phyloP scores from a whole-genome alignment of 257 asterid species.

The Solanum appendiculatum region DNA sequence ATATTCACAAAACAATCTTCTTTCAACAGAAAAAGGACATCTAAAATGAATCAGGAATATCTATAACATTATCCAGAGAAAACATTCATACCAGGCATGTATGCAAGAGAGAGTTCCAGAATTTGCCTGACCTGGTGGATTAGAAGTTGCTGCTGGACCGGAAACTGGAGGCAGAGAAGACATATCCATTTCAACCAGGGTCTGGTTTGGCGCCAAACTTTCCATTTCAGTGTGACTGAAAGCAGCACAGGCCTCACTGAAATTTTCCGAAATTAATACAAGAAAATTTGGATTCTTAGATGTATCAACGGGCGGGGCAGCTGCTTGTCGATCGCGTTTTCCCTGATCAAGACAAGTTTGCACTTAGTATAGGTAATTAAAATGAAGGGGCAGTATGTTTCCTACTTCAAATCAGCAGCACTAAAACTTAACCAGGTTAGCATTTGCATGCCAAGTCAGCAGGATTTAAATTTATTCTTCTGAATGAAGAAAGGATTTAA shows the following conservation, averaged over 20 bases:
- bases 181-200: constrained; percentile 64
- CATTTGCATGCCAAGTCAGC: not conserved
- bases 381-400: not conserved
- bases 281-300: constrained; percentile 76
- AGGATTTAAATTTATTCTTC: not conserved
- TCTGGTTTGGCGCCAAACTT: constrained; percentile 48
- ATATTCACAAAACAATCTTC: not conserved
- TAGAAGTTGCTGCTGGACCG: constrained; percentile 47
- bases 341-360: constrained; percentile 36
- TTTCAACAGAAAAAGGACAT: not conserved
- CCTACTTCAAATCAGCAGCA: not conserved
- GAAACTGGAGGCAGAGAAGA: constrained; percentile 50
- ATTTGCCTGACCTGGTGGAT: constrained; percentile 43
- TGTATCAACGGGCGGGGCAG: constrained; percentile 57
- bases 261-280: constrained; percentile 75
- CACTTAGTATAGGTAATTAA: not conserved
- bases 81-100: not conserved
- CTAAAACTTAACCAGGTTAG: not conserved
- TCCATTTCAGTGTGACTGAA: constrained; percentile 56
- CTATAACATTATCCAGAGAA: constrained; percentile 1
- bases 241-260: constrained; percentile 68
- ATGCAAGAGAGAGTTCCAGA: not conserved
- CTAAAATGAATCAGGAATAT: not conserved
- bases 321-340: constrained; percentile 56
- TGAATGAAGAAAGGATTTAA: not conserved